Evolutionary conservation across 257 asterid genomes (phyloP).

Genomic region (Coffea canephora): DNA sequence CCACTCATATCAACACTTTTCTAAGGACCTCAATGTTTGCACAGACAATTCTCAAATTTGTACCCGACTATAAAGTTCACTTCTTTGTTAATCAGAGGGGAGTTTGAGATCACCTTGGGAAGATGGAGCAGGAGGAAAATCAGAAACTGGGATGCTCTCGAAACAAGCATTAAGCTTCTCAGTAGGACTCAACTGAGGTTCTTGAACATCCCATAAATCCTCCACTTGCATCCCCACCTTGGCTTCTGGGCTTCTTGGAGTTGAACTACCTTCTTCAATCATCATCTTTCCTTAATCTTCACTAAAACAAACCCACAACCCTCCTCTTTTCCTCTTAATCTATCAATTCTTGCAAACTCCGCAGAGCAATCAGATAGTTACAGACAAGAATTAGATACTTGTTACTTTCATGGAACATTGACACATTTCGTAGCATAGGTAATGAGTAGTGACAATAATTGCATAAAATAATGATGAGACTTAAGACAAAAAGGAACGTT

Average conservation of each 20-base stretch:
- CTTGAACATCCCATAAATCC: conserved; percentile 90
- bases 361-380: not conserved
- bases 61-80: not conserved
- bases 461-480: conserved; percentile 7
- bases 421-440: not conserved
- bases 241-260: conserved; percentile 98
- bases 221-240: conserved; percentile 93
- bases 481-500: not conserved
- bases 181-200: conserved; percentile 85
- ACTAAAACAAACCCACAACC: not conserved
- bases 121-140: conserved; percentile 82
- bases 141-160: conserved; percentile 93
- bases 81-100: not conserved
- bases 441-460: conserved; percentile 8
- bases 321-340: not conserved
- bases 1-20: not conserved
- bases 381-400: not conserved
- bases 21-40: not conserved
- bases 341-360: not conserved
- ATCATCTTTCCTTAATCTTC: conserved; percentile 26
- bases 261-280: conserved; percentile 50
- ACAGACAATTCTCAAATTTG: not conserved
- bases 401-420: not conserved
- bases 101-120: conserved; percentile 48
- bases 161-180: conserved; percentile 98